Base-by-base conservation (phyloP, 2,329 filamentous ascomycete genomes). In the Colletotrichum sp. region DNA sequence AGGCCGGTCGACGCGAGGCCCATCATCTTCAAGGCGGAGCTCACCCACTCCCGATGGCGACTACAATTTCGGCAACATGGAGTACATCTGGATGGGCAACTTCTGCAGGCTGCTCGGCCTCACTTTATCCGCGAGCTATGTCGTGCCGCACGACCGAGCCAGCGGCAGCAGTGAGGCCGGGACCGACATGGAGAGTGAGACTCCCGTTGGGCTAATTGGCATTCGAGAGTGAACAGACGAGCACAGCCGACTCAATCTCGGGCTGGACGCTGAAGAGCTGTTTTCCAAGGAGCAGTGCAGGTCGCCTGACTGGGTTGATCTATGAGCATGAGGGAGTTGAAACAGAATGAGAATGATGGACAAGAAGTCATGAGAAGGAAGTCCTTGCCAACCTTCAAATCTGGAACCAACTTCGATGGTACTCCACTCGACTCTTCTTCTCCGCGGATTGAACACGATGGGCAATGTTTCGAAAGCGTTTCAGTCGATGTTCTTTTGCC, bases 221-320 rank as follows among this genome's bases (percentile, higher is more conserved):
- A 88, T 86, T 59, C 89, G 87, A 1, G 90, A 91, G 78, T 91
- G 90, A 90, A 88, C 87, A 2, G 84, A 83, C 6, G 90, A 91
- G 79, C 85, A 88, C 68, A 81, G 83, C 5, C 79, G 91, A 77
- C 76, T 91, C 68, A 81, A 84, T 59, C 89, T 90, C 75, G 90
- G 86, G 1, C 80, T 86, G 8, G 87, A 90, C 64, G 86, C 83
- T 1, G 88, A 90, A 78, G 81, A 83, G 22, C 79, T 86, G 4
- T 85, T 85, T 8, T 79, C 79, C 1, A 83, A 84, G 60, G 77
- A 82, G 63, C 82, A 80, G 72, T 78, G 79, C 25, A 79, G 81
- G 57, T 85, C 87, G 13, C 82, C 82, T 1, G 82, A 79, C 61
- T 90, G 87, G 88, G 84, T 88, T 2, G 87, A 89, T 36, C 34